Base-by-base conservation (phyloP, 305 asterid genomes). In the Striga hermonthica region DNA sequence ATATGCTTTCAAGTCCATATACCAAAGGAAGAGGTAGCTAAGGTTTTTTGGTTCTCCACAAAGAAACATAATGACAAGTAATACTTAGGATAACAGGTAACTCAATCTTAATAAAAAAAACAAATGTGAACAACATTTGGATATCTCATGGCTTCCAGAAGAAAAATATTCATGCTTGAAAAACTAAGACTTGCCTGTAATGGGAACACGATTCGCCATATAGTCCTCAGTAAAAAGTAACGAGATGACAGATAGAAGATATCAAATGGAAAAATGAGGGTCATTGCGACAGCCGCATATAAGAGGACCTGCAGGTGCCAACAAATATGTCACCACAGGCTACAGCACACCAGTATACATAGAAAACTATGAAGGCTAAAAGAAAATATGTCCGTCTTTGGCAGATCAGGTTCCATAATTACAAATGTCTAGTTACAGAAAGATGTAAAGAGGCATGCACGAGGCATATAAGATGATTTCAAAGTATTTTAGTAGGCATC, bases 181-280 rank as follows among this genome's bases (percentile, higher is more conserved):
- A 65, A 52, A 72, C 47, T 34, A 65, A 62, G 74, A 80, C 97
- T 86, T 84, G 78, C 99, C 97, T 94, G 98, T 63, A 94, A 69
- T 3, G 98, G 99, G 66, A 91, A 79, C 48, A 82, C 77, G 52
- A 94, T 89, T 72, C 95, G 83, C 95, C 98, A 94, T 56, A 84
- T 67, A 66, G 97, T 87, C 86, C 97, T 88, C 79, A 91, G 63
- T 69, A 88, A 76, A 82, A 91, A 91, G 83, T 72, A 94, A 75
- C 99, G 99, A 58, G 98, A 81, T 67, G 98, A 83, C 67, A 94
- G 81, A 80, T 79, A 75, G 80, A 94, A 94, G 63, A 94, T 83
- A 81, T 91, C 97, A 70, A 94, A 94, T 56, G 99, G 99, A 79
- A 85, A 94, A 68, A 94, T 79, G 74, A 94, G 84, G 64, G 91